Percentiles rank a stretch among this genome's conserved stretches.
phyloP scores from a whole-genome alignment of 306 rosid genomes.

The Quillaja saponaria region DNA sequence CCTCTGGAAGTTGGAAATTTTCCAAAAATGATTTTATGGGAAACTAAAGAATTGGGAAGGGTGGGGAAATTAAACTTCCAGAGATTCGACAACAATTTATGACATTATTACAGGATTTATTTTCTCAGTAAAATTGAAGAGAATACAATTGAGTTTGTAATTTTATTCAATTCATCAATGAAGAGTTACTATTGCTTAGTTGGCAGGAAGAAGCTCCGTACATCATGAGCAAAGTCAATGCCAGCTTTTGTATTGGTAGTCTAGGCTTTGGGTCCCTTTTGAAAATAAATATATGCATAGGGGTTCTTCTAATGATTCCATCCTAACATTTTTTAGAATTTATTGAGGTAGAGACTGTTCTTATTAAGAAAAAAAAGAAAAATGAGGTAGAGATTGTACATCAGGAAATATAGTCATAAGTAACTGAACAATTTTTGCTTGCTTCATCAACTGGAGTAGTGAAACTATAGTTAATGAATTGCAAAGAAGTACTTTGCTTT shows the following conservation, averaged over 20 bases:
- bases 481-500: conserved; percentile 14
- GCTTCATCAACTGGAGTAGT: too few relatives aligned
- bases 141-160: background rate
- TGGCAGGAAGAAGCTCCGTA: conserved; percentile 26
- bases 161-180: conserved; percentile 14
- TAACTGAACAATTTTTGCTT: too few relatives aligned
- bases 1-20: conserved; percentile 24
- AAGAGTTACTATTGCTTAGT: background rate
- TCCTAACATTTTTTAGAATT: background rate
- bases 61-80: background rate
- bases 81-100: conserved; percentile 5
- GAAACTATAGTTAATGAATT: conserved; percentile 10
- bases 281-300: conserved; percentile 2
- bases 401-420: too few relatives aligned
- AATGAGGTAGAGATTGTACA: too few relatives aligned
- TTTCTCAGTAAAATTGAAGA: conserved; percentile 17
- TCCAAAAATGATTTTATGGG: background rate
- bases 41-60: conserved; percentile 13
- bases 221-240: conserved; percentile 18
- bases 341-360: too few relatives aligned
- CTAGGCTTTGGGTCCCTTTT: conserved; percentile 10
- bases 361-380: too few relatives aligned
- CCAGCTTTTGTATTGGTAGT: conserved; percentile 8
- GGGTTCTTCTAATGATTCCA: conserved; percentile 11
- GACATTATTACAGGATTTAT: background rate